Evolutionary conservation across 2,329 filamentous ascomycete genomes (phyloP).

Genomic region (Alternaria tenuissima): DNA sequence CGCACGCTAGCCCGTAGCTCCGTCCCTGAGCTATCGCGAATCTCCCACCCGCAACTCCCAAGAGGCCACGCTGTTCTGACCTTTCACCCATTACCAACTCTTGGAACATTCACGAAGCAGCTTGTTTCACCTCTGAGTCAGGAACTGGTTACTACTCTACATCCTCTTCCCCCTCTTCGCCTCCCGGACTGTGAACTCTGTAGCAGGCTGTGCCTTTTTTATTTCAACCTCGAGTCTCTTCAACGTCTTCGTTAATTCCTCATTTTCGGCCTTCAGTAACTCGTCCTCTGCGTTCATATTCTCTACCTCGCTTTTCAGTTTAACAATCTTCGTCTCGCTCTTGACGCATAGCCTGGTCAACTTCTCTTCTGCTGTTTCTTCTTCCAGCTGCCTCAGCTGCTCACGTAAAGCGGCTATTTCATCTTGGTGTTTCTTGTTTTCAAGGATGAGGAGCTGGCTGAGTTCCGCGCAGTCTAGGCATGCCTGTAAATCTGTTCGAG

Average conservation of each 20-base stretch:
- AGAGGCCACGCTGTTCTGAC: constrained; percentile 38
- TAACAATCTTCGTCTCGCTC: not conserved
- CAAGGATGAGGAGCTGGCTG: not conserved
- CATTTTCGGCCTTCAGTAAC: not conserved
- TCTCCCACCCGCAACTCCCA: constrained; percentile 25
- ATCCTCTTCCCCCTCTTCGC: not conserved
- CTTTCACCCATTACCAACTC: not conserved
- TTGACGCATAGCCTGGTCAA: not conserved
- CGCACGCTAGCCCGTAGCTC: constrained; percentile 33
- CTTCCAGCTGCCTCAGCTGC: not conserved
- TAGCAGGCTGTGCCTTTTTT: not conserved
- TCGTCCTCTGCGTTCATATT: not conserved
- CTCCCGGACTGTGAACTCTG: not conserved
- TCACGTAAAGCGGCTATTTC: not conserved
- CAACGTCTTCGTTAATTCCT: not conserved
- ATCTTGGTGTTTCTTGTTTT: not conserved
- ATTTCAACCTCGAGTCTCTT: not conserved
- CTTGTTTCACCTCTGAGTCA: not conserved
- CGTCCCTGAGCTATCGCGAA: constrained; percentile 34
- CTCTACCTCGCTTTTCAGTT: not conserved
- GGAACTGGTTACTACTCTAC: not conserved
- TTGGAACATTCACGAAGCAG: not conserved
- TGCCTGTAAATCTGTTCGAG: not conserved
- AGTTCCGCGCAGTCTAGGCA: not conserved
- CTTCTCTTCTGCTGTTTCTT: not conserved